These are phyloP conservation scores for Colletotrichum aenigma DNA, from an alignment of 2,329 filamentous ascomycete genomes.

Conservation along the genomic window DNA sequence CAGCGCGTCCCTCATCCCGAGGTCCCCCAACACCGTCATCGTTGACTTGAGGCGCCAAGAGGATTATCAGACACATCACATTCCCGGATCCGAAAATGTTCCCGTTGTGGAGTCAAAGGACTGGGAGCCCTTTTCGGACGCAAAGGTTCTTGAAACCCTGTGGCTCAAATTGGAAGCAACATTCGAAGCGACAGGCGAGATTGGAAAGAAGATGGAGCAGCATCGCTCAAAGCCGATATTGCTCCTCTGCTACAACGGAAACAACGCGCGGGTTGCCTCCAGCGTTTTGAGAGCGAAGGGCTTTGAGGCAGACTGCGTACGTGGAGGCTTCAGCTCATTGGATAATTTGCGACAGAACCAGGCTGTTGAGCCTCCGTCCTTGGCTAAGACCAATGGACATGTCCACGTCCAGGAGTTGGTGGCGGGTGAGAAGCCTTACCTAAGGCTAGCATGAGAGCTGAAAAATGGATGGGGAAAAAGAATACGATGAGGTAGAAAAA, in stretches of 20 bases:
- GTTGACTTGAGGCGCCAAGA: constrained; percentile 47
- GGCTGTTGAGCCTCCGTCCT: neutral
- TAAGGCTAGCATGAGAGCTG: neutral
- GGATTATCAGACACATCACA: constrained; percentile 46
- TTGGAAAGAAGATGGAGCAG: constrained; percentile 21
- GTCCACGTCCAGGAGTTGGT: neutral
- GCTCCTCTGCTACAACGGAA: constrained; percentile 58
- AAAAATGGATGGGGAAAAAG: neutral
- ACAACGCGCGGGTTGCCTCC: constrained; percentile 57
- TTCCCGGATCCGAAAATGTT: constrained; percentile 49
- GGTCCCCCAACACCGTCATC: constrained; percentile 34
- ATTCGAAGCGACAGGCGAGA: constrained; percentile 30
- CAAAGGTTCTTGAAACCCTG: constrained; percentile 43
- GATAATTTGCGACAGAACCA: neutral
- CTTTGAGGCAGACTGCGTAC: constrained; percentile 48
- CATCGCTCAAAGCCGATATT: constrained; percentile 40
- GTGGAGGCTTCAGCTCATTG: constrained; percentile 40
- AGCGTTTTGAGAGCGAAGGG: constrained; percentile 57
- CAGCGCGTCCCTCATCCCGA: neutral
- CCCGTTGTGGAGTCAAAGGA: constrained; percentile 41
- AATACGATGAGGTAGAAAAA: neutral
- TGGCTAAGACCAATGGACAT: neutral
- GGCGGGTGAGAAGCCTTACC: neutral
- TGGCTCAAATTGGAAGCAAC: constrained; percentile 51
- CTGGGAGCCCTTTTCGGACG: constrained; percentile 50